Evolutionary conservation across 192 early-diverging fungal species (phyloP), one percentile per base, ranked within the genome.

Genomic region (Entomortierella parvispora): DNA sequence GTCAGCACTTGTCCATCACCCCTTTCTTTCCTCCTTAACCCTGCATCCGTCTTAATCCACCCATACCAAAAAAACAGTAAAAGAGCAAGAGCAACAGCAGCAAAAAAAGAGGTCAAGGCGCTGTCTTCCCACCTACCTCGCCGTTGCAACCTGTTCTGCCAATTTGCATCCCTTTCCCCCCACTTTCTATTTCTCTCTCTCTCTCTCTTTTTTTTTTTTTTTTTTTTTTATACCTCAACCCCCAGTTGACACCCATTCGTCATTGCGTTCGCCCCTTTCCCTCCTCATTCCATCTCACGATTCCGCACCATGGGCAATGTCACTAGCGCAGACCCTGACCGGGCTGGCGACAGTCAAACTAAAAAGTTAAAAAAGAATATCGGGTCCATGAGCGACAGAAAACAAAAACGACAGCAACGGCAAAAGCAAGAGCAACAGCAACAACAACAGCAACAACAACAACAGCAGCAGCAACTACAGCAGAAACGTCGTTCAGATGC

Each of bases 301-400:
- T 25, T 49, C 48, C 20, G 1, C 48, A 22, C 48, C 25, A 75
- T 75, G 71, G 71, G 71, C 29, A 75, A 75, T 61, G 71, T 75
- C 37, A 53, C 71, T 2, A 66, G 63, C 25, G 58, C 63, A 31
- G 71, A 66, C 56, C 62, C 55, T 9, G 71, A 75, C 43, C 65
- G 59, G 51, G 62, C 58, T 33, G 65, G 56, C 45, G 63, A 65
- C 18, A 56, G 37, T 4, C 62, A 65, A 14, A 32, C 58, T 15
- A 31, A 49, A 12, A 65, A 57, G 47, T 44, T 57, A 22, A 65
- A 61, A 43, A 60, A 48, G 32, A 58, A 50, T 28, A 40, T 47
- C 20, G 44, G 45, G 22, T 40, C 58, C 18, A 34, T n/a, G 18
- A 10, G 23, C 4, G 28, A 46, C 11, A 57, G 58, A 12, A 64